These are phyloP conservation scores for sunflower (Helianthus annuus) DNA, from an alignment of 129 eudicot species.

Conservation along the genomic window DNA sequence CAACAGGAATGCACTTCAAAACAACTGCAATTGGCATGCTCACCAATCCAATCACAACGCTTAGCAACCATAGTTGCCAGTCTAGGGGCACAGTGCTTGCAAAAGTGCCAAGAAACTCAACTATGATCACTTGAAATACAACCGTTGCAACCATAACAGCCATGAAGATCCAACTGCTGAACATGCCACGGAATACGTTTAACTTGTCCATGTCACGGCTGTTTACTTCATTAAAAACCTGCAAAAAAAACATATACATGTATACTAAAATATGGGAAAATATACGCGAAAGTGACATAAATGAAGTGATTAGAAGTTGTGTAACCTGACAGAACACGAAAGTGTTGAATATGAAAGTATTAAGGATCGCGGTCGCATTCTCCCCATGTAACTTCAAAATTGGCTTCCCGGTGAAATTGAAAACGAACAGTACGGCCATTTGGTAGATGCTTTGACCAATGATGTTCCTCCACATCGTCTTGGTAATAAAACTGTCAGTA, in stretches of 20 bases:
- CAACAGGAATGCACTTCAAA: constrained; percentile 79
- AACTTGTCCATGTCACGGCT: constrained; percentile 84
- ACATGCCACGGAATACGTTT: constrained; percentile 66
- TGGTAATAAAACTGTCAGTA: constrained; percentile 61
- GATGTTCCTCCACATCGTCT: constrained; percentile 84
- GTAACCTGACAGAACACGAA: constrained; percentile 81
- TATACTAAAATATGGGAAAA: not conserved
- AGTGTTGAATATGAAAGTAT: constrained; percentile 80
- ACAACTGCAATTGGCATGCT: constrained; percentile 75
- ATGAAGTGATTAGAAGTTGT: not conserved
- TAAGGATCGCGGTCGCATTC: constrained; percentile 44
- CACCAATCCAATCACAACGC: constrained; percentile 60
- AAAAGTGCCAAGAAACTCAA: constrained; percentile 78
- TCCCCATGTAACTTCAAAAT: constrained; percentile 52
- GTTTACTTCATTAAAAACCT: constrained; percentile 95
- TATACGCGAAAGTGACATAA: not conserved
- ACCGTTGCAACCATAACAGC: constrained; percentile 60
- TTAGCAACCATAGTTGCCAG: constrained; percentile 78
- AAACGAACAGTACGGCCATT: constrained; percentile 53
- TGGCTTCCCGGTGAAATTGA: constrained; percentile 59
- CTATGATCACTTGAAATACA: constrained; percentile 69
- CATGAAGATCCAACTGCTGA: constrained; percentile 73
- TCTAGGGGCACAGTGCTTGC: constrained; percentile 85
- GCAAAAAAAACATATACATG: constrained; percentile 6
- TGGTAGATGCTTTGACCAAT: constrained; percentile 79